Evolutionary conservation across 495 filamentous ascomycete species (phyloP).

Genomic region (Daldinia grandis): DNA sequence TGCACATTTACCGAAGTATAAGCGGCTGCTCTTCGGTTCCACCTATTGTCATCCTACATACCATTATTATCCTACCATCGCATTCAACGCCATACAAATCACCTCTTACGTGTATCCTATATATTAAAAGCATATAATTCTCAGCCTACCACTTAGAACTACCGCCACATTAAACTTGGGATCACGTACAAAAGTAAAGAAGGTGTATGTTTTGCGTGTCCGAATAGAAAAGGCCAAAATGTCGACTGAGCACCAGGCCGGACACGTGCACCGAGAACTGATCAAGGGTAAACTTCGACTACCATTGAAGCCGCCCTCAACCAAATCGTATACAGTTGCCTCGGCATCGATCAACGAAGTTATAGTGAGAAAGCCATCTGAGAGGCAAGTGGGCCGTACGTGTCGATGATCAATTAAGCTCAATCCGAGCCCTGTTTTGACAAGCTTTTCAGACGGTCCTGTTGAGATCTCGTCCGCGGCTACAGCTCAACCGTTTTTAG

Average conservation of each 20-base stretch:
- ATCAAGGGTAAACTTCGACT: slow-evolving; percentile 41
- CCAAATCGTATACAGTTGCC: slow-evolving; percentile 47
- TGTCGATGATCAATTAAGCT: slow-evolving; percentile 16
- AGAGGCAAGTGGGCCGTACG: slow-evolving; percentile 34
- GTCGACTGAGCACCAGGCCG: slow-evolving; percentile 8
- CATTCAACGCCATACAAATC: slow-evolving; percentile 19
- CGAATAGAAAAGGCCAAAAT: slow-evolving; percentile 3
- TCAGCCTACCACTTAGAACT: slow-evolving; percentile 18
- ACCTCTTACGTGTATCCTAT: slow-evolving; percentile 4
- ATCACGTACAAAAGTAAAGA: slow-evolving; percentile 9
- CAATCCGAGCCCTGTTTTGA: slow-evolving; percentile 17
- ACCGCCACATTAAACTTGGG: not conserved
- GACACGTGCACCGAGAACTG: slow-evolving; percentile 26
- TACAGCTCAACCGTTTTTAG: slow-evolving; percentile 52
- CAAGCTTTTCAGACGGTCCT: slow-evolving; percentile 23
- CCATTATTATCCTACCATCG: not conserved
- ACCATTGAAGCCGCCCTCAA: slow-evolving; percentile 27
- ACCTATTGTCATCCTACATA: slow-evolving; percentile 7
- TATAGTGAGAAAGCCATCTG: slow-evolving; percentile 35
- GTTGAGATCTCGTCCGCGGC: slow-evolving; percentile 48
- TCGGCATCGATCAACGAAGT: slow-evolving; percentile 48
- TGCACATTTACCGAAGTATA: slow-evolving; percentile 26
- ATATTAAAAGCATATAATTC: slow-evolving; percentile 13
- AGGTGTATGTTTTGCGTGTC: not conserved
- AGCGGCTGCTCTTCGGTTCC: slow-evolving; percentile 25